Percentiles rank a stretch among this genome's conserved stretches.
Conservation (phyloP, 2,329 filamentous ascomycete genomes). For the Penicillium crustosum region DNA sequence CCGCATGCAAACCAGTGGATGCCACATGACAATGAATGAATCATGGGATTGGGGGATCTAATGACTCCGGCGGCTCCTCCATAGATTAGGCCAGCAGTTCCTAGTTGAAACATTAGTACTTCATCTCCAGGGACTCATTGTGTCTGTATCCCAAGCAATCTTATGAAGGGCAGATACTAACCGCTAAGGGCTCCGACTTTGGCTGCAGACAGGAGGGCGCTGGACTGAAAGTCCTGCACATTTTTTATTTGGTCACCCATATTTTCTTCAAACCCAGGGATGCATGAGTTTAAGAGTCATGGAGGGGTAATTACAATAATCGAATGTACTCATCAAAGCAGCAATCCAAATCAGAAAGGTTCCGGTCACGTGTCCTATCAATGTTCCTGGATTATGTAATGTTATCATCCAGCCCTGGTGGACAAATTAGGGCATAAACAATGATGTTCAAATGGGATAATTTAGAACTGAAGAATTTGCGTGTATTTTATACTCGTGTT, state of each 20-base stretch:
- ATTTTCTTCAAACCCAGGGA: constrained; percentile 16
- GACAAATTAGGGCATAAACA: neutral
- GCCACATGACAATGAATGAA: constrained; percentile 71
- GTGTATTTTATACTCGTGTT: neutral
- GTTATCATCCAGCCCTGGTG: neutral
- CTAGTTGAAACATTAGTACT: constrained; percentile 10
- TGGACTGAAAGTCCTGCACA: constrained; percentile 17
- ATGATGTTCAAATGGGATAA: too few relatives aligned
- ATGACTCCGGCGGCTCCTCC: constrained; percentile 72
- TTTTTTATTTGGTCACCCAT: constrained; percentile 30
- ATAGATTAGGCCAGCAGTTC: constrained; percentile 58
- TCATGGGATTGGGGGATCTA: constrained; percentile 61
- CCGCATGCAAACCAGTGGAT: constrained; percentile 81
- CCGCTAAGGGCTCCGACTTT: constrained; percentile 62
- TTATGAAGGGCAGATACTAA: constrained; percentile 36
- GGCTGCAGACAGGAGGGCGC: constrained; percentile 45
- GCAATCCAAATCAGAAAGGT: constrained; percentile 2
- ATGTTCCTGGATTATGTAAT: constrained; percentile 17
- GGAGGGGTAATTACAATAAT: neutral
- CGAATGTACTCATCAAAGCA: neutral
- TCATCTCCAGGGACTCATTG: neutral
- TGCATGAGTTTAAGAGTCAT: constrained; percentile 10
- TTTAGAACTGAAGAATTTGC: neutral
- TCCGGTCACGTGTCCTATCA: constrained; percentile 6
- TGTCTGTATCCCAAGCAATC: constrained; percentile 7